Percentiles rank a stretch among this genome's conserved stretches.
phyloP scores from a whole-genome alignment of 2,329 filamentous ascomycete genomes.

The Neonectria punicea region DNA sequence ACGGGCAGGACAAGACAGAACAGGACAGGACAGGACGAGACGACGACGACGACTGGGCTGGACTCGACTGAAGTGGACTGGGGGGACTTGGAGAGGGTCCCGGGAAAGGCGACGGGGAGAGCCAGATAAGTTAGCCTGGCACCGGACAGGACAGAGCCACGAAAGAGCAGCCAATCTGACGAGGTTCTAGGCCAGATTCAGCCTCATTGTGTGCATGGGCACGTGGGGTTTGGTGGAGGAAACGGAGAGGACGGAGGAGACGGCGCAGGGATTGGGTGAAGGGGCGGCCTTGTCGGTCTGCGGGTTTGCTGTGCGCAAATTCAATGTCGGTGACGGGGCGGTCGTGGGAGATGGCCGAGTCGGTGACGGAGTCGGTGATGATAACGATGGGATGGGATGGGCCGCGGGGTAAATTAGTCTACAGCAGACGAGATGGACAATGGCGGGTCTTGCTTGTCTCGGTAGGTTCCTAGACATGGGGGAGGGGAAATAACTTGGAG shows the following conservation, averaged over 20 bases:
- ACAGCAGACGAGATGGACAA: background rate
- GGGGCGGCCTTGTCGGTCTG: slow-evolving; percentile 21
- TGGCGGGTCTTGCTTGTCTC: background rate
- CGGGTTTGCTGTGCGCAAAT: slow-evolving; percentile 1
- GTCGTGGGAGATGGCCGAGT: background rate
- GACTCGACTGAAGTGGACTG: slow-evolving; percentile 5
- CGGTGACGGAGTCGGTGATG: background rate
- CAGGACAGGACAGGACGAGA: background rate
- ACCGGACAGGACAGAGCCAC: slow-evolving; percentile 18
- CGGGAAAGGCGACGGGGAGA: slow-evolving; percentile 25
- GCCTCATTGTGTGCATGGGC: slow-evolving; percentile 42
- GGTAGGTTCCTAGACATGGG: background rate
- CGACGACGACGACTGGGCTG: slow-evolving; percentile 9
- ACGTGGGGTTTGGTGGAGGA: slow-evolving; percentile 42
- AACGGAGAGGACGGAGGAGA: slow-evolving; percentile 17
- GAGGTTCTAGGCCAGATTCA: slow-evolving; percentile 44
- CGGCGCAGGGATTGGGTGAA: slow-evolving; percentile 20
- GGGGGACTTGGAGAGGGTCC: slow-evolving; percentile 9
- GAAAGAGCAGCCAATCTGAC: slow-evolving; percentile 34
- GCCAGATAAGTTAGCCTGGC: slow-evolving; percentile 19
- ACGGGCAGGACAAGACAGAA: slow-evolving; percentile 9
- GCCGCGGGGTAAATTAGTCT: background rate
- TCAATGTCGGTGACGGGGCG: slow-evolving; percentile 18
- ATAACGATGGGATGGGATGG: background rate
- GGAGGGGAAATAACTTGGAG: background rate